A percentile compares a stretch with the other conserved stretches of the same genome.
Evolutionary conservation across 2,329 filamentous ascomycete genomes (phyloP).

Genomic region (Magnaporthiopsis rhizophila): DNA sequence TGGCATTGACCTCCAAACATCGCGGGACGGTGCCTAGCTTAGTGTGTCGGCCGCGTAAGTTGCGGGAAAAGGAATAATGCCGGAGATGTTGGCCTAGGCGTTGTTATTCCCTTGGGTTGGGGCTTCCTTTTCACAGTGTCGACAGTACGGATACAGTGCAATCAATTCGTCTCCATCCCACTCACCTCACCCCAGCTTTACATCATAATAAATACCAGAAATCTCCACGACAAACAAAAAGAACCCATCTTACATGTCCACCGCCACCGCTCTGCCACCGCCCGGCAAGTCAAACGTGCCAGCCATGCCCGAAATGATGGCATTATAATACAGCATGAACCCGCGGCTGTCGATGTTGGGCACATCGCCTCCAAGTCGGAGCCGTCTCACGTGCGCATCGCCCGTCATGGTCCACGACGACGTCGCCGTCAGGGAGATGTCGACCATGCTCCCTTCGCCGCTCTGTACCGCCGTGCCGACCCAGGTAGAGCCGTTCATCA

Average conservation of each 20-base stretch:
- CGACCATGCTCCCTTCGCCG: background rate
- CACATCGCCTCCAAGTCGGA: background rate
- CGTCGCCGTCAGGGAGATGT: constrained; percentile 1
- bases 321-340: background rate
- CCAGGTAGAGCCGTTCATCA: background rate
- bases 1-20: background rate
- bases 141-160: background rate
- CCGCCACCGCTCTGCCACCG: background rate
- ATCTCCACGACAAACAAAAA: background rate
- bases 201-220: background rate
- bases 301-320: background rate
- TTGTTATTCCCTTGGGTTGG: background rate
- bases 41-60: background rate
- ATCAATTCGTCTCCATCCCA: background rate
- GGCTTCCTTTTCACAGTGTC: background rate
- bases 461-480: background rate
- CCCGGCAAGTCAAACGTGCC: background rate
- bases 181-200: too few species aligned
- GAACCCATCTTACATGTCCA: background rate
- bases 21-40: background rate
- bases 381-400: background rate
- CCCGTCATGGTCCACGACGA: constrained; percentile 4
- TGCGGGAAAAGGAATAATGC: too few species aligned
- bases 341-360: constrained; percentile 4
- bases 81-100: too few species aligned